Evolutionary conservation across 495 filamentous ascomycete genomes (phyloP), one percentile per base, ranked within the genome.

Genomic region (Penicillium macrosclerotiorum): DNA sequence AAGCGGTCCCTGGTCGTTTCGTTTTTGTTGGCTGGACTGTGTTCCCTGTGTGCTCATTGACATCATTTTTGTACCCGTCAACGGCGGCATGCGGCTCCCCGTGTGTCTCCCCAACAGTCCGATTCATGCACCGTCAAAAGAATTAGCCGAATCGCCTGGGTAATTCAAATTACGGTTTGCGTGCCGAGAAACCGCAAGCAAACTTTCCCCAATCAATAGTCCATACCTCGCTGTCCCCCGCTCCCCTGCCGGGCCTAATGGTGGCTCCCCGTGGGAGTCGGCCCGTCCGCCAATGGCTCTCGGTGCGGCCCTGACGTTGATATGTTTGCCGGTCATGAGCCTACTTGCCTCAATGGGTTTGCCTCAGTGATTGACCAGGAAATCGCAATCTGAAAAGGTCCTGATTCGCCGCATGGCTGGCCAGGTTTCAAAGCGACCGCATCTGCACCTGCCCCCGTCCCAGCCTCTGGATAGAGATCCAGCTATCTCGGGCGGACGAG

Each of bases 251-350:
- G n/a, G n/a, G n/a, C 6, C 30, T 13, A 33, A 12, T 33, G 34
- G 13, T 19, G 34, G 34, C 34, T 5, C 17, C 3, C 5, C 34
- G 25, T 5, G 5, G 25, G 25, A 5, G 5, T 27, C 25, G 25
- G 11, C 5, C 25, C 25, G 11, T 5, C 11, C 25, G 25, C 11
- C 25, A 27, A 27, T 27, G 5, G 5, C 11, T 27, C 25, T 11
- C 25, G 5, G 25, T 5, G 18, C 6, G 14, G 35, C 35, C 7
- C 11, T 27, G 36, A n/a, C 5, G 13, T 44, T 32, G 42, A 44
- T 5, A 16, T 32, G 22, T 44, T 20, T n/a, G 31, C 11, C 19
- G 33, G 47, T 44, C 47, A 45, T 50, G 40, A 44, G 47, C 27
- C 6, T 8, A 20, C 14, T 38, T 51, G 33, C 41, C 48, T 30